Evolutionary conservation across 805 yeast genomes (phyloP).

Genomic region (Metschnikowia gelsemii): DNA sequence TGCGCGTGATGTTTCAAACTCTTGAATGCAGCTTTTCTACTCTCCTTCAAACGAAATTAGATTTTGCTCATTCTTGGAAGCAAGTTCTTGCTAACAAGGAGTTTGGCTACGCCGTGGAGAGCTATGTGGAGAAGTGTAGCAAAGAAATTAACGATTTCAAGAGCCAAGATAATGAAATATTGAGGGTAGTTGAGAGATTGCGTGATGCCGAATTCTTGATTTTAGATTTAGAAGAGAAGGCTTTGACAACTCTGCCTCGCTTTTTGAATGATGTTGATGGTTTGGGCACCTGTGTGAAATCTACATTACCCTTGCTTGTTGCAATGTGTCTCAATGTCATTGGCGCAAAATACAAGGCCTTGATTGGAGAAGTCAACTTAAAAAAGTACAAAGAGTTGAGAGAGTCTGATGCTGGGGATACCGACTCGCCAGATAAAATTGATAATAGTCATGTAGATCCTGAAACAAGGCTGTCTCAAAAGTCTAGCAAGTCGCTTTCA

Average conservation of each 20-base stretch:
- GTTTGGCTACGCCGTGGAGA: constrained; percentile 13
- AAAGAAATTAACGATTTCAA: constrained; percentile 5
- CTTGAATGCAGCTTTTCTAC: constrained; percentile 1
- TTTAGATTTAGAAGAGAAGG: not conserved
- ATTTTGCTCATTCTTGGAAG: constrained; percentile 7
- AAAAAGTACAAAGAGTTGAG: constrained; percentile 4
- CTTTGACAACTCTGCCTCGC: not conserved
- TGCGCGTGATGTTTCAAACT: not conserved
- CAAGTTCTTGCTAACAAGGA: constrained; percentile 5
- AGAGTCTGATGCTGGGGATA: not conserved
- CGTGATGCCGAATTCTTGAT: constrained; percentile 3
- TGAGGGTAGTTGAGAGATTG: not conserved
- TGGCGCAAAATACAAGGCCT: not conserved
- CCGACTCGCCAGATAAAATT: too few species aligned
- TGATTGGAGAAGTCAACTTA: constrained; percentile 10
- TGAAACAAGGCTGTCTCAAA: not conserved
- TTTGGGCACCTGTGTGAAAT: not conserved
- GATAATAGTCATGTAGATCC: too few species aligned
- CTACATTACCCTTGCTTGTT: not conserved
- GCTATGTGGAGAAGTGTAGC: constrained; percentile 11
- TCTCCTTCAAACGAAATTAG: constrained; percentile 1
- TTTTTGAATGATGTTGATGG: not conserved
- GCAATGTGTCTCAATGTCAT: constrained; percentile 2
- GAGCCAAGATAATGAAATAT: not conserved
- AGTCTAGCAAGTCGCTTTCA: not conserved